Evolutionary conservation across 164 flowering plant genomes (phyloP).

Genomic region (Litsea cubeba): DNA sequence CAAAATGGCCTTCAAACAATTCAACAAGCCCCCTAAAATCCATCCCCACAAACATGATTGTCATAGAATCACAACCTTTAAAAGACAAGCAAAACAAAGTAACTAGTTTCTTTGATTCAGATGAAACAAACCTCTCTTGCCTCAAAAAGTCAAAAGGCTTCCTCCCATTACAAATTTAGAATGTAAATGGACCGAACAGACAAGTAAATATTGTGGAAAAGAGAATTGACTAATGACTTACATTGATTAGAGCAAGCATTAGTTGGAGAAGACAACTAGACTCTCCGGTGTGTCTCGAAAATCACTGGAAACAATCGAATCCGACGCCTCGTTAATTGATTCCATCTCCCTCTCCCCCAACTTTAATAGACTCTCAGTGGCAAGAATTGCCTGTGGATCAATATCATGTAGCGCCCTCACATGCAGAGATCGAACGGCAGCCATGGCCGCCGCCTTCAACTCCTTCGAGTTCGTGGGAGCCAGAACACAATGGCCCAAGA

Average conservation of each 20-base stretch:
- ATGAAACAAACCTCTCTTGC: not conserved
- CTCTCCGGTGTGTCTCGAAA: not conserved
- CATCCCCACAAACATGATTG: not conserved
- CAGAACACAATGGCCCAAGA: constrained; percentile 77
- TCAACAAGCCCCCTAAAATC: too few relatives aligned
- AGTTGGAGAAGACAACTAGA: constrained; percentile 1
- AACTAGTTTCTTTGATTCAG: not conserved
- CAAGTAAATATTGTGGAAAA: not conserved
- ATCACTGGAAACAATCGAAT: not conserved
- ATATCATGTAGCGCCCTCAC: constrained; percentile 69
- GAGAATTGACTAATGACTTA: not conserved
- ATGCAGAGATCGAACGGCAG: constrained; percentile 48
- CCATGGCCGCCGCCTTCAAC: constrained; percentile 41
- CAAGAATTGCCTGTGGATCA: constrained; percentile 63
- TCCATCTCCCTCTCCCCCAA: constrained; percentile 37
- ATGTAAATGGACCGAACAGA: not conserved
- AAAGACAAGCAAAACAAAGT: not conserved
- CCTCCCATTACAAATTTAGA: not conserved
- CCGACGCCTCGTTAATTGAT: not conserved
- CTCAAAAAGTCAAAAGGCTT: not conserved
- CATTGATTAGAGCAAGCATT: not conserved
- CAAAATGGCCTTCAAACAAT: not conserved
- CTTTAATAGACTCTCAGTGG: constrained; percentile 61
- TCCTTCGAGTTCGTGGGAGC: constrained; percentile 34
- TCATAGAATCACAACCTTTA: not conserved